Evolutionary conservation across 306 rosid species (phyloP).

Genomic region (Neltuma alba): DNA sequence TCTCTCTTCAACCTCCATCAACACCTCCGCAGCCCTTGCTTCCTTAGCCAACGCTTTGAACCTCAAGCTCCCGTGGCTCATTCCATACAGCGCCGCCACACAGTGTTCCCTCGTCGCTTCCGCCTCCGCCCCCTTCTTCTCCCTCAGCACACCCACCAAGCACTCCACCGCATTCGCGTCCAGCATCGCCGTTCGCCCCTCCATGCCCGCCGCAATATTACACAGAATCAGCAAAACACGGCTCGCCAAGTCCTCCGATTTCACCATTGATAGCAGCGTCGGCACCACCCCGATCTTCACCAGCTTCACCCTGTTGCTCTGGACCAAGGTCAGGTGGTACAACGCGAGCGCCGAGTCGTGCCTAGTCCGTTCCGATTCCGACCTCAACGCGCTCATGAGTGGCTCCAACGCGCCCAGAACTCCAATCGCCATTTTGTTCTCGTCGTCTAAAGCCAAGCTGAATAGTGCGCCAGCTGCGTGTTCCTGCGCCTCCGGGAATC

Average conservation of each 20-base stretch:
- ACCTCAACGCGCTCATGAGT: slow-evolving; percentile 68
- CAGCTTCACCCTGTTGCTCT: slow-evolving; percentile 81
- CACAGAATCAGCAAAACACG: slow-evolving; percentile 70
- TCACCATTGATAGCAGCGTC: slow-evolving; percentile 53
- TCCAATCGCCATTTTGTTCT: slow-evolving; percentile 88
- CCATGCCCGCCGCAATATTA: slow-evolving; percentile 61
- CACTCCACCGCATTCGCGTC: slow-evolving; percentile 76
- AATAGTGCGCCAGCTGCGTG: slow-evolving; percentile 56
- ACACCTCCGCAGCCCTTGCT: slow-evolving; percentile 78
- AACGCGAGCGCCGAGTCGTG: slow-evolving; percentile 83
- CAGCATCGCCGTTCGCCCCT: slow-evolving; percentile 83
- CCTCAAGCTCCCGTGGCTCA: slow-evolving; percentile 84
- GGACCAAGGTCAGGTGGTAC: slow-evolving; percentile 69
- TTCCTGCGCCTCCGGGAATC: slow-evolving; percentile 72
- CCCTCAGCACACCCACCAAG: slow-evolving; percentile 60
- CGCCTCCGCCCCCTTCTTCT: not conserved
- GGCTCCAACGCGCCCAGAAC: slow-evolving; percentile 84
- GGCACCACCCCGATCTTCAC: slow-evolving; percentile 72
- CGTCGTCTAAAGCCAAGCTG: slow-evolving; percentile 63
- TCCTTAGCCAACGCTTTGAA: slow-evolving; percentile 83
- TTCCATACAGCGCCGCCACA: slow-evolving; percentile 62
- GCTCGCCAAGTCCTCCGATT: slow-evolving; percentile 47
- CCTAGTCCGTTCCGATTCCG: slow-evolving; percentile 73
- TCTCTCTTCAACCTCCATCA: slow-evolving; percentile 64
- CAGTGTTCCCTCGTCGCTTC: too few species aligned